These are phyloP conservation scores for Kappamyces sp. DNA, from an alignment of 192 early-diverging fungal species.

Conservation along the genomic window DNA sequence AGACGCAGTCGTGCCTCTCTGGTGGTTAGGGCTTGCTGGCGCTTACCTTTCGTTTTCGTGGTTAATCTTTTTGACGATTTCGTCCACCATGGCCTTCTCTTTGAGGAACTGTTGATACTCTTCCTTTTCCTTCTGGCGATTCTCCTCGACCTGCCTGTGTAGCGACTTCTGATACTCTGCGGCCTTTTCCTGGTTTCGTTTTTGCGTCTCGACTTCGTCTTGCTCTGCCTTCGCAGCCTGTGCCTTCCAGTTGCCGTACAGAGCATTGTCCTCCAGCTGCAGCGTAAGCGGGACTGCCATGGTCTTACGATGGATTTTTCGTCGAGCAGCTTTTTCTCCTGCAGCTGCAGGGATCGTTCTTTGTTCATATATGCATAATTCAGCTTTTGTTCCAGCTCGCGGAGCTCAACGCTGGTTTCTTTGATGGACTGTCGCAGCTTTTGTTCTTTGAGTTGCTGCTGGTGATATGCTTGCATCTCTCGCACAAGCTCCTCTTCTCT, in stretches of 20 bases:
- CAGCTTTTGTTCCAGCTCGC: conserved; percentile 55
- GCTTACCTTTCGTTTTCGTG: conserved; percentile 49
- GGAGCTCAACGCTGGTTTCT: conserved; percentile 50
- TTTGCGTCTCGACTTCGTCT: conserved; percentile 36
- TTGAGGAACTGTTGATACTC: conserved; percentile 54
- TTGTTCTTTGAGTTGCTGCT: conserved; percentile 37
- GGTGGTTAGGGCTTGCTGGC: neutral
- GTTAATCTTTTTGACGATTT: conserved; percentile 43
- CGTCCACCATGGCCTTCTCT: conserved; percentile 59
- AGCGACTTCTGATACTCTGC: conserved; percentile 41
- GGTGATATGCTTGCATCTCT: conserved; percentile 27
- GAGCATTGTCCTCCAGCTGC: conserved; percentile 24
- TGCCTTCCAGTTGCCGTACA: conserved; percentile 34
- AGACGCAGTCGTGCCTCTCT: conserved; percentile 39
- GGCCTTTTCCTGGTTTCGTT: conserved; percentile 31
- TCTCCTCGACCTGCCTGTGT: conserved; percentile 44
- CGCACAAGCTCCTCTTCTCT: conserved; percentile 34
- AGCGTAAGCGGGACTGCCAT: neutral
- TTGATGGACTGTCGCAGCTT: conserved; percentile 48
- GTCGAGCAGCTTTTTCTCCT: conserved; percentile 39
- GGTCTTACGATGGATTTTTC: conserved; percentile 21
- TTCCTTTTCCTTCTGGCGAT: conserved; percentile 33
- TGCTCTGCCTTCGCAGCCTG: conserved; percentile 29
- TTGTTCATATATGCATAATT: conserved; percentile 62
- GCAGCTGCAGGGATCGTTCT: conserved; percentile 47